Percentiles rank a stretch among this genome's conserved stretches.
These are phyloP conservation scores for Fusarium aywerte DNA, from an alignment of 2,329 filamentous ascomycete species.

Conservation along the genomic window DNA sequence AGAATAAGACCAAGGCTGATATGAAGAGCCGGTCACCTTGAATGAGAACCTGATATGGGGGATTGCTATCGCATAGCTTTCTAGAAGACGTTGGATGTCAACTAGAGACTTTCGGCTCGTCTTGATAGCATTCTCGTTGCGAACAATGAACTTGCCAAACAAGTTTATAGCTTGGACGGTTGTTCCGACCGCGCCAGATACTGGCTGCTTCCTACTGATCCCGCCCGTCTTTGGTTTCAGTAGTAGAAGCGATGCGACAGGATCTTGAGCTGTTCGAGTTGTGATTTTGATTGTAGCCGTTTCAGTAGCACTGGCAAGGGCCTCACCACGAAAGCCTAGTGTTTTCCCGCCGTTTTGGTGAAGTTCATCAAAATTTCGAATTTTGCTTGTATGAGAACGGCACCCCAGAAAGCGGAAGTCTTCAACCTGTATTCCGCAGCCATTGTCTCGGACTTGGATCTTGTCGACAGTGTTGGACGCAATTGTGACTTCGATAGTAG, in stretches of 20 bases:
- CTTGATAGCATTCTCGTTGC: slow-evolving; percentile 67
- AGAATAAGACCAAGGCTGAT: slow-evolving; percentile 69
- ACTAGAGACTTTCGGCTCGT: slow-evolving; percentile 66
- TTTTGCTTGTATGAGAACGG: slow-evolving; percentile 79
- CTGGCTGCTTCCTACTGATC: slow-evolving; percentile 45
- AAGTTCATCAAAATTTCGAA: slow-evolving; percentile 72
- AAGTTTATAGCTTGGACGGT: slow-evolving; percentile 70
- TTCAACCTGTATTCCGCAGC: slow-evolving; percentile 71
- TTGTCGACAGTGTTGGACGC: slow-evolving; percentile 73
- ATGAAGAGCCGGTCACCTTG: slow-evolving; percentile 65
- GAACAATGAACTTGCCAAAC: slow-evolving; percentile 70
- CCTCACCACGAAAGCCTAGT: slow-evolving; percentile 82
- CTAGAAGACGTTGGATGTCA: slow-evolving; percentile 69
- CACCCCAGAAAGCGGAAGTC: slow-evolving; percentile 73
- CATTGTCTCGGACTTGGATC: slow-evolving; percentile 78
- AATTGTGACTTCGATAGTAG: slow-evolving; percentile 71
- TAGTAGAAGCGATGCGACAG: slow-evolving; percentile 63
- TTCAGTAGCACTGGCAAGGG: slow-evolving; percentile 72
- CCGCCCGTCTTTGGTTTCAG: slow-evolving; percentile 53
- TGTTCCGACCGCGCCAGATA: slow-evolving; percentile 72
- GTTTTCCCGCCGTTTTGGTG: slow-evolving; percentile 64
- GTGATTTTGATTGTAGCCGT: slow-evolving; percentile 70
- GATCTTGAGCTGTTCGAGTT: slow-evolving; percentile 71
- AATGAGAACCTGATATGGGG: slow-evolving; percentile 70
- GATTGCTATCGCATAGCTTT: slow-evolving; percentile 73